phyloP scores from a whole-genome alignment of 176 grass and related monocot genomes.

The bread wheat (Triticum aestivum) region IWGSC_CS_RefSeq_v2.1 NC_057810.1:586574367-586574866 shows the following conservation, averaged over 20 bases:
- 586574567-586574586: constrained; percentile 47
- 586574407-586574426: constrained; percentile 41
- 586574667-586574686: too few relatives aligned
- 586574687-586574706: too few relatives aligned
- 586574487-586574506: constrained; percentile 51
- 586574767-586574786: background rate
- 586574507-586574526: constrained; percentile 56
- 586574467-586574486: constrained; percentile 48
- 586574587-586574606: constrained; percentile 54
- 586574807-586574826: too few relatives aligned
- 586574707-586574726: too few relatives aligned
- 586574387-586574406: constrained; percentile 60
- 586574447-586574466: constrained; percentile 42
- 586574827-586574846: background rate
- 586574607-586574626: constrained; percentile 61
- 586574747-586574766: too few relatives aligned
- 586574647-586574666: background rate
- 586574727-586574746: too few relatives aligned
- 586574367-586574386: constrained; percentile 48
- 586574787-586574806: background rate
- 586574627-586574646: background rate
- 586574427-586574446: constrained; percentile 30
- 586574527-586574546: constrained; percentile 9
- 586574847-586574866: background rate
- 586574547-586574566: constrained; percentile 34